A percentile compares a stretch with the other conserved stretches of the same genome.
Conservation (phyloP, 306 rosid species). For the Cucurbita maxima region DNA sequence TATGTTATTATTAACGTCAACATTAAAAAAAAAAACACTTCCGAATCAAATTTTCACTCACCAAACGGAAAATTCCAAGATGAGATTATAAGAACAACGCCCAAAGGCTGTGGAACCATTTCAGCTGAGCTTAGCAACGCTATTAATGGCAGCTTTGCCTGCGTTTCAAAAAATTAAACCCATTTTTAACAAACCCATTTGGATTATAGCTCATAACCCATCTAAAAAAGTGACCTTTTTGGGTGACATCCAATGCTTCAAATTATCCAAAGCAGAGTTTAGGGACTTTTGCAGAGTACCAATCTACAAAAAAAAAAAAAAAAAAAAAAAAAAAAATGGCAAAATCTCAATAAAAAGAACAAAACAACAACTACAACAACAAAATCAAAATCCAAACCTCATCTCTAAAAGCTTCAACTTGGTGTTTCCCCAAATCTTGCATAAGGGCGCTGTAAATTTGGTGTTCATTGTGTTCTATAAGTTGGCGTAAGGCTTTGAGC, state of each 20-base stretch:
- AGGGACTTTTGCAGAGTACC: constrained; percentile 39
- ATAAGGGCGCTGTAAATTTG: constrained; percentile 42
- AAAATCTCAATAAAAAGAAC: background rate
- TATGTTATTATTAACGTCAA: background rate
- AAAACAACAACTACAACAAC: background rate
- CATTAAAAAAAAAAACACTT: background rate
- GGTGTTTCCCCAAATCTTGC: constrained; percentile 57
- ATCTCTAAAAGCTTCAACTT: constrained; percentile 59
- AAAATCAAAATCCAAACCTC: constrained; percentile 25
- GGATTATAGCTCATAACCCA: too few species aligned
- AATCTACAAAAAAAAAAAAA: constrained; percentile 21
- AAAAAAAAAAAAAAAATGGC: background rate
- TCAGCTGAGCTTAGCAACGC: constrained; percentile 54
- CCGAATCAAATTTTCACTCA: constrained; percentile 12
- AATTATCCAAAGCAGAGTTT: constrained; percentile 19
- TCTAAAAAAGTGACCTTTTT: constrained; percentile 23
- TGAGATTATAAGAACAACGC: constrained; percentile 57
- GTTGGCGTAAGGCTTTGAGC: constrained; percentile 29
- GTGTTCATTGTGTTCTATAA: constrained; percentile 29
- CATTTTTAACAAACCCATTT: too few species aligned
- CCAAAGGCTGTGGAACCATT: constrained; percentile 61
- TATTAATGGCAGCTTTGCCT: constrained; percentile 53
- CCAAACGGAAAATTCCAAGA: constrained; percentile 83
- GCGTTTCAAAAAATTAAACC: background rate
- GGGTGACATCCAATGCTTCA: constrained; percentile 46